Evolutionary conservation across 129 eudicot species (phyloP), one percentile per base, ranked within the genome.

Genomic region (Saussurea involucrata): DNA sequence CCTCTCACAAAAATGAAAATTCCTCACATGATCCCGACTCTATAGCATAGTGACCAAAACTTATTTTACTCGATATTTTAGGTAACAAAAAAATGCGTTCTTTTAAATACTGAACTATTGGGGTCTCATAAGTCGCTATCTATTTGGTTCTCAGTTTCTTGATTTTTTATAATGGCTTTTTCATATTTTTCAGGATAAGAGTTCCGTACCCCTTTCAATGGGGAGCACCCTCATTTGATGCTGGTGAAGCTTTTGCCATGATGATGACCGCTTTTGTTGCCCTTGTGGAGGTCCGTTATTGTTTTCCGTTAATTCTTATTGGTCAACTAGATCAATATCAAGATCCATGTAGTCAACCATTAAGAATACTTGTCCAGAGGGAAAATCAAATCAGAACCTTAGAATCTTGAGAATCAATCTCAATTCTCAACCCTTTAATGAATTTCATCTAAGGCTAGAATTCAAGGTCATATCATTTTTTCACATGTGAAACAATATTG

Each of bases 241-340:
- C 95, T 10, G 95, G 95, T 67, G 95, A 89, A 87, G 89, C 91
- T 63, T 86, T 89, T 87, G 95, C 95, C 28, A 89, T 89, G 95
- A 89, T 89, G 95, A 84, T 89, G 86, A 82, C 95, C 42, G 63
- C 95, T 20, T 87, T 89, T 80, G 95, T 89, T 72, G 81, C 91
- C 65, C 95, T 89, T 44, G 89, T 89, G 24, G 95, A 89, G 91
- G 95, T 89, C 27, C 0, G 83, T 86, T 79, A 24, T 55, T 8
- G 8, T 18, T 65, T 42, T 27, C 28, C 17, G n/a, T 24, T 71
- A 15, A 4, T 46, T 76, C 34, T 46, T 44, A 63, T 74, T 22
- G 68, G 77, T 58, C 31, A 40, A 58, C 4, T 32, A 12, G 55
- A 58, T 37, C 9, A 34, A 28, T 31, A 36, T 60, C 65, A 58